Percentiles rank a stretch among this genome's conserved stretches.
These are phyloP conservation scores for Botrytis cinerea DNA, from an alignment of 2,329 filamentous ascomycete genomes.

Conservation along the genomic window DNA sequence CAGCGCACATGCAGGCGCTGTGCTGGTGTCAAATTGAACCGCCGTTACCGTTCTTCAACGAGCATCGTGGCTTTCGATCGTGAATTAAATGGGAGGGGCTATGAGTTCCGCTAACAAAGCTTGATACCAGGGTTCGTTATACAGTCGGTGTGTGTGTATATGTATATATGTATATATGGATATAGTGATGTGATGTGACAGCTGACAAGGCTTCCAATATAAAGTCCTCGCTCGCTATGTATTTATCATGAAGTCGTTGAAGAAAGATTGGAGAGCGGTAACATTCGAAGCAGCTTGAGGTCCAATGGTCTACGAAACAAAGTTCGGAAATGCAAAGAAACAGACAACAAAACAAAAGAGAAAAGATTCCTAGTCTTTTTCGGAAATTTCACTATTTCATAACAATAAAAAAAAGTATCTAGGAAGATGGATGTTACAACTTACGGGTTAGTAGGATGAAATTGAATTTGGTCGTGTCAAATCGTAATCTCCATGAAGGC, in stretches of 20 bases:
- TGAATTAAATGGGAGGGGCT: slow-evolving; percentile 4
- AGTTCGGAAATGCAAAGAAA: background rate
- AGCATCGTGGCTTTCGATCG: slow-evolving; percentile 22
- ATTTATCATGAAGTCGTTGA: slow-evolving; percentile 10
- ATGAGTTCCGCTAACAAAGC: slow-evolving; percentile 4
- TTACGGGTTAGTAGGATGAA: slow-evolving; percentile 20
- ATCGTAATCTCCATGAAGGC: slow-evolving; percentile 12
- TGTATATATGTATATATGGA: background rate
- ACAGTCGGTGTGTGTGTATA: background rate
- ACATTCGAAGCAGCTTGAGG: background rate
- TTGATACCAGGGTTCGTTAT: background rate
- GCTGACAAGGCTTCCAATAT: background rate
- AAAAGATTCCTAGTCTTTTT: background rate
- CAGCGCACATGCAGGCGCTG: slow-evolving; percentile 21
- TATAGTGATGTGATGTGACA: background rate
- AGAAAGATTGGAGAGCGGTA: background rate
- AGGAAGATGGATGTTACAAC: slow-evolving; percentile 16
- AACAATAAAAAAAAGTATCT: slow-evolving; percentile 16
- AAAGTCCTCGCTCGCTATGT: background rate
- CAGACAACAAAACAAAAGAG: slow-evolving; percentile 11
- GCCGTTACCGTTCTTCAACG: slow-evolving; percentile 18
- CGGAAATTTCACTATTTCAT: slow-evolving; percentile 18
- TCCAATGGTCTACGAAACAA: background rate
- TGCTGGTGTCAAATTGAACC: slow-evolving; percentile 16
- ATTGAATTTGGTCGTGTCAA: slow-evolving; percentile 10